Conservation (phyloP, 805 yeast genomes). For the Candida maris region DNA sequence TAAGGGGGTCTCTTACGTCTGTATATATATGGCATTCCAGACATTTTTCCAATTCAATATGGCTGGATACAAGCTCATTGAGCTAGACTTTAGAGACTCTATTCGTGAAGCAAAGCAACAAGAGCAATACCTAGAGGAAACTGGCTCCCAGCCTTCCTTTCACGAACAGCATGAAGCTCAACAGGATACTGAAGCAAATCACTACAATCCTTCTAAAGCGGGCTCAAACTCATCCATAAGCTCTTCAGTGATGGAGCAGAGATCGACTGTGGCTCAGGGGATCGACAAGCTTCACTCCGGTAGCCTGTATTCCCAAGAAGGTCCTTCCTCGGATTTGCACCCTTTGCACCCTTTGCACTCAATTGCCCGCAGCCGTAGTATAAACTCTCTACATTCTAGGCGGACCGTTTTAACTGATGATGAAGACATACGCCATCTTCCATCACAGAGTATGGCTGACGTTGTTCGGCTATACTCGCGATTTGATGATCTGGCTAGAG, state of each 20-base stretch:
- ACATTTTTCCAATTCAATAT: slow-evolving; percentile 66
- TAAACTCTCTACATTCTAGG: slow-evolving; percentile 6
- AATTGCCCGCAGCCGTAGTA: slow-evolving; percentile 7
- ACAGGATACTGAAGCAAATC: background rate
- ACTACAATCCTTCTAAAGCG: background rate
- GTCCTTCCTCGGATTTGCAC: background rate
- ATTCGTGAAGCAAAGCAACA: slow-evolving; percentile 20
- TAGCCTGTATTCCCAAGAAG: background rate
- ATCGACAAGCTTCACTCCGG: too few species aligned
- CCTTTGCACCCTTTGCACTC: background rate
- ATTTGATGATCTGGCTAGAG: slow-evolving; percentile 32
- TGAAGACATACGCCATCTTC: slow-evolving; percentile 29
- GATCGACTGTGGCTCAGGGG: too few species aligned
- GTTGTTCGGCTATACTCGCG: slow-evolving; percentile 53
- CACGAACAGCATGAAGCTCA: background rate
- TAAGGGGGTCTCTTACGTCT: slow-evolving; percentile 79
- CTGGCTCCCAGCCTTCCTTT: slow-evolving; percentile 8
- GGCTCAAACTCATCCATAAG: background rate
- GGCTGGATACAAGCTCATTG: slow-evolving; percentile 69
- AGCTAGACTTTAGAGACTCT: slow-evolving; percentile 57
- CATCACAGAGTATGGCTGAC: slow-evolving; percentile 42
- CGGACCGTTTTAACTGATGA: slow-evolving; percentile 10
- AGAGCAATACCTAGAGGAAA: slow-evolving; percentile 26
- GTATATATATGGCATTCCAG: slow-evolving; percentile 70
- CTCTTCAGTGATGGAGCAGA: background rate